Evolutionary conservation across 441 rosid species (phyloP).

Genomic region (Gossypium gossypioides): DNA sequence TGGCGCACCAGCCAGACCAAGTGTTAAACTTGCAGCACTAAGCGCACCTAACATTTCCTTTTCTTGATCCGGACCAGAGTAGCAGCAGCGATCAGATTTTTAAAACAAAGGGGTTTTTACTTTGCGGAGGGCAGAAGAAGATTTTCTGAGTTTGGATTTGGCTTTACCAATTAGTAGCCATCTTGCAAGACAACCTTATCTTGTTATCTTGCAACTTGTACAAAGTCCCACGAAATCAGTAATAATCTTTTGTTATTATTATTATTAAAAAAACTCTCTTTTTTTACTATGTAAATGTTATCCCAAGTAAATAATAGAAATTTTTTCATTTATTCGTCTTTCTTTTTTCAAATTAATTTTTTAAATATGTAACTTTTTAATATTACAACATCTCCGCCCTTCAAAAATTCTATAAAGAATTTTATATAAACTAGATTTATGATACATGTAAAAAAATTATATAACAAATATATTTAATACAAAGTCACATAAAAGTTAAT

Average conservation of each 20-base stretch:
- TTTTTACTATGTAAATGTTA: too few species aligned
- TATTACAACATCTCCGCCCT: too few species aligned
- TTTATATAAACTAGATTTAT: too few species aligned
- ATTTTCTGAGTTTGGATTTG: not conserved
- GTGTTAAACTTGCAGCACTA: conserved; percentile 1
- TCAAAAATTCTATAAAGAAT: too few species aligned
- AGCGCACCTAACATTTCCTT: conserved; percentile 6
- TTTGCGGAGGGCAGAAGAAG: not conserved
- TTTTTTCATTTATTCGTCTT: too few species aligned
- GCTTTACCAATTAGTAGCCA: not conserved
- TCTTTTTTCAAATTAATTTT: too few species aligned
- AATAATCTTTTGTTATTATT: not conserved
- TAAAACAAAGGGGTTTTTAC: not conserved
- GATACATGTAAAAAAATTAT: too few species aligned
- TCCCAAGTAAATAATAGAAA: too few species aligned
- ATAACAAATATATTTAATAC: too few species aligned
- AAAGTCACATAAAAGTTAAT: too few species aligned
- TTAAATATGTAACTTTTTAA: too few species aligned
- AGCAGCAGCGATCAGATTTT: not conserved
- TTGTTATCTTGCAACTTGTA: not conserved
- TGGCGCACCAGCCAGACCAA: not conserved
- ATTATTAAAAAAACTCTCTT: too few species aligned
- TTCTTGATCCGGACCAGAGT: not conserved
- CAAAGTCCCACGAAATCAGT: not conserved
- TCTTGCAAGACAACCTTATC: conserved; percentile 7